A percentile compares a stretch with the other conserved stretches of the same genome.
phyloP scores from a whole-genome alignment of 176 grass and related monocot genomes.

The Ampelocalamus luodianensis region DNA sequence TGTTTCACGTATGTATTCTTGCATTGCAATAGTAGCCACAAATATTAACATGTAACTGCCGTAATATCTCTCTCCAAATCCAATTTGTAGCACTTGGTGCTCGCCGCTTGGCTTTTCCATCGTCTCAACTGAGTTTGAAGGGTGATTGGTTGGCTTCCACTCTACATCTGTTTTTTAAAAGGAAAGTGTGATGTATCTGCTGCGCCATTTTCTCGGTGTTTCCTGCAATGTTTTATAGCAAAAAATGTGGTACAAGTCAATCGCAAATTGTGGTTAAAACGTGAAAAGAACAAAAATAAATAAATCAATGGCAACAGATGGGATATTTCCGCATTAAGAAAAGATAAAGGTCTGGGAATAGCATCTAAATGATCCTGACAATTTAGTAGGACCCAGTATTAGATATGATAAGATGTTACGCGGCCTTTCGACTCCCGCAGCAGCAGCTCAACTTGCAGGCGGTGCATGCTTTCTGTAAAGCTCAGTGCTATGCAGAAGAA shows the following conservation, averaged over 20 bases:
- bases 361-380: neutral
- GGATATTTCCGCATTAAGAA: neutral
- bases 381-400: conserved; percentile 8
- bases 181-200: no score
- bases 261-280: neutral
- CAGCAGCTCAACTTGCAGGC: conserved; percentile 17
- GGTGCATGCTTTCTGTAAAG: conserved; percentile 39
- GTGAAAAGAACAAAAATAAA: neutral
- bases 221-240: neutral
- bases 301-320: neutral
- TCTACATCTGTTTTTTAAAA: no score
- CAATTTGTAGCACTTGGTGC: no score
- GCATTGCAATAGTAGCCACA: conserved; percentile 13
- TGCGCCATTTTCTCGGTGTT: neutral
- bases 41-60: neutral
- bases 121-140: no score
- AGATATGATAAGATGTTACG: conserved; percentile 42
- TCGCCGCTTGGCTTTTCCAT: no score
- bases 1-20: conserved; percentile 15
- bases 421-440: conserved; percentile 43
- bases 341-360: conserved; percentile 3
- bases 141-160: no score
- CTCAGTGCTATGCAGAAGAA: conserved; percentile 30
- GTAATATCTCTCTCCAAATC: neutral
- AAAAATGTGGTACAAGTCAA: neutral